Conservation (phyloP, 306 rosid genomes). For the Echinosophora koreensis region DNA sequence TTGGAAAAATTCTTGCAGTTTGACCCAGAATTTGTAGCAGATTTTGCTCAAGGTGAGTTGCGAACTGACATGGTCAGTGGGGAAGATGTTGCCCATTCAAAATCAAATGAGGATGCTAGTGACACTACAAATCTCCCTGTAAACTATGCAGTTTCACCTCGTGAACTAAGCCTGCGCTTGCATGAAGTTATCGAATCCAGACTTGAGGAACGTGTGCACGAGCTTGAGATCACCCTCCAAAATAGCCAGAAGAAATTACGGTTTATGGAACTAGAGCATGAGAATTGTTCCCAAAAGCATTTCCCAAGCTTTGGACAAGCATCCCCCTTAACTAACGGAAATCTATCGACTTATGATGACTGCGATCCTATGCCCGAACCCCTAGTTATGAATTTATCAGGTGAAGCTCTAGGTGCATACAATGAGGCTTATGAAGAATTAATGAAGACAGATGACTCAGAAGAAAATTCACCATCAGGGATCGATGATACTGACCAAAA, state of each 20-base stretch:
- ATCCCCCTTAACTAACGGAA: constrained; percentile 48
- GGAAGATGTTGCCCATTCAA: constrained; percentile 32
- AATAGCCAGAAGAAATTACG: constrained; percentile 62
- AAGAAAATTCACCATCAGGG: constrained; percentile 57
- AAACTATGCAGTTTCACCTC: constrained; percentile 78
- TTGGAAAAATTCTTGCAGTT: constrained; percentile 60
- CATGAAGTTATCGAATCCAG: constrained; percentile 80
- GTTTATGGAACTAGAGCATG: constrained; percentile 52
- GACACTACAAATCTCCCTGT: constrained; percentile 50
- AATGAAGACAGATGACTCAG: constrained; percentile 58
- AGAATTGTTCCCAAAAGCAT: constrained; percentile 38
- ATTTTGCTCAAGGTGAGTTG: constrained; percentile 74
- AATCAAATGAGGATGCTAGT: constrained; percentile 49
- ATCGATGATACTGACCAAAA: constrained; percentile 40
- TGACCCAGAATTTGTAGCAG: constrained; percentile 67
- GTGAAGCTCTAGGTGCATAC: constrained; percentile 69
- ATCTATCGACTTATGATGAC: constrained; percentile 39
- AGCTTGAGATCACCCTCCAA: constrained; percentile 79
- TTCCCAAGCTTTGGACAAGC: constrained; percentile 40
- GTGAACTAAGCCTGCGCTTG: constrained; percentile 71
- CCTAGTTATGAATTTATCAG: constrained; percentile 62
- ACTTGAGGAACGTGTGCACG: constrained; percentile 72
- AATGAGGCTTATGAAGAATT: constrained; percentile 67
- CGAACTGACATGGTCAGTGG: constrained; percentile 51
- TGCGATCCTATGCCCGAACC: constrained; percentile 47